These are phyloP conservation scores for Phalaenopsis aphrodite DNA, from an alignment of 106 monocot genomes.

Conservation along the genomic window DNA sequence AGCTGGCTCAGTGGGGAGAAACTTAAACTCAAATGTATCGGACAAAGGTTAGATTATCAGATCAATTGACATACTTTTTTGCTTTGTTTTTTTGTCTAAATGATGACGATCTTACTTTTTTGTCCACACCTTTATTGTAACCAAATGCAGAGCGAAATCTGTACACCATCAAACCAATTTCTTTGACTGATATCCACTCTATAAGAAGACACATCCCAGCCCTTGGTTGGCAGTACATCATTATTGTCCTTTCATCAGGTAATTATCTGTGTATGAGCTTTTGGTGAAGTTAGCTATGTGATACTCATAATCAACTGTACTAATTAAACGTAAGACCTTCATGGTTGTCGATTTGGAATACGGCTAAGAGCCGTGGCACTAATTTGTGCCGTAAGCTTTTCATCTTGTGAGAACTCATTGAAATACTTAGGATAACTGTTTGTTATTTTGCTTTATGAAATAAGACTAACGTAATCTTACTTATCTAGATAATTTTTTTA, in stretches of 20 bases:
- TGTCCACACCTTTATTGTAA: neutral
- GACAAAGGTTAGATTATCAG: constrained; percentile 46
- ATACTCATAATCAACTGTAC: too few relatives aligned
- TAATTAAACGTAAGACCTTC: neutral
- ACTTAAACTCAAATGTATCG: constrained; percentile 16
- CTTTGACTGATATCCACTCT: constrained; percentile 65
- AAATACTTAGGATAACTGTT: too few relatives aligned
- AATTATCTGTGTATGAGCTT: neutral
- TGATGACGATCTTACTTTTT: neutral
- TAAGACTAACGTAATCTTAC: too few relatives aligned
- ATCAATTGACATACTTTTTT: neutral
- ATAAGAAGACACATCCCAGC: constrained; percentile 75
- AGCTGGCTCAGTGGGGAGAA: constrained; percentile 27
- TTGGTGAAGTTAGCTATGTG: too few relatives aligned
- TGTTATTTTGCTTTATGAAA: too few relatives aligned
- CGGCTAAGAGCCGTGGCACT: too few relatives aligned
- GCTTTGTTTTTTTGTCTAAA: neutral
- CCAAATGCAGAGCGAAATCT: constrained; percentile 61
- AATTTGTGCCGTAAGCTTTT: too few relatives aligned
- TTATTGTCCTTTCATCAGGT: constrained; percentile 90
- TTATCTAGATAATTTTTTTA: too few relatives aligned
- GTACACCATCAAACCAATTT: constrained; percentile 60
- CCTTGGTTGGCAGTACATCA: constrained; percentile 82
- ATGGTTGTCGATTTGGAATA: neutral
- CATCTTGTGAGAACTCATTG: too few relatives aligned